Evolutionary conservation across 1,284 basidiomycete species (phyloP), one percentile per base, ranked within the genome.

Genomic region (Taiwanofungus camphoratus): DNA sequence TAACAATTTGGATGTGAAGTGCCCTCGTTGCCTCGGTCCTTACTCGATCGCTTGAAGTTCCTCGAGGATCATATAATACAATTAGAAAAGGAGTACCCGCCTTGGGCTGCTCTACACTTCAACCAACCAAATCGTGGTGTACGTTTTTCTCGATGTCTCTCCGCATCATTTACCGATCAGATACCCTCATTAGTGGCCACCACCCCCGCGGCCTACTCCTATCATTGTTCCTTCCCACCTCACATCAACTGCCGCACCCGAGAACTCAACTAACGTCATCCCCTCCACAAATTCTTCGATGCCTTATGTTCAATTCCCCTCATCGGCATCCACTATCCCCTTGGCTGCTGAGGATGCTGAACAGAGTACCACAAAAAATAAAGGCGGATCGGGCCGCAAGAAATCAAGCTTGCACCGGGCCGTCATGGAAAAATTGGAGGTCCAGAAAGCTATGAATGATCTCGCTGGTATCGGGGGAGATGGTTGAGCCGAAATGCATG

Each of bases 61-160:
- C 60, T 89, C 2, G 86, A 89, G 60, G 82, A 87, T 30, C 84
- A 88, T 54, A 73, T 89, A 44, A 70, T 83, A 27, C 70, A 71
- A 39, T 65, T 89, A 1, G 86, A 89, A 57, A 82, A 75, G 53
- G 83, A 88, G 41, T 86, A 85, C 53, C 86, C 86, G 2, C 83
- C 86, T 3, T 89, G 86, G 86, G 84, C 86, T 0, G 85, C 86
- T 7, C 64, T 88, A 18, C 86, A 88, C 56, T 88, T 88, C 57
- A 87, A 83, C 48, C 86, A 89, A 55, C 86, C 87, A 3, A 73
- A 77, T 55, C 77, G 87, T 44, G 82, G 80, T 15, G 87, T 88
- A 65, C 39, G 82, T 73, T 27, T 19, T 44, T 45, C 20, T 19
- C n/a, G 6, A 41, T 16, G 31, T 18, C 19, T 39, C n/a, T 15